These are phyloP conservation scores for Alternaria novae-zelandiae DNA, from an alignment of 2,329 filamentous ascomycete species.

Conservation along the genomic window DNA sequence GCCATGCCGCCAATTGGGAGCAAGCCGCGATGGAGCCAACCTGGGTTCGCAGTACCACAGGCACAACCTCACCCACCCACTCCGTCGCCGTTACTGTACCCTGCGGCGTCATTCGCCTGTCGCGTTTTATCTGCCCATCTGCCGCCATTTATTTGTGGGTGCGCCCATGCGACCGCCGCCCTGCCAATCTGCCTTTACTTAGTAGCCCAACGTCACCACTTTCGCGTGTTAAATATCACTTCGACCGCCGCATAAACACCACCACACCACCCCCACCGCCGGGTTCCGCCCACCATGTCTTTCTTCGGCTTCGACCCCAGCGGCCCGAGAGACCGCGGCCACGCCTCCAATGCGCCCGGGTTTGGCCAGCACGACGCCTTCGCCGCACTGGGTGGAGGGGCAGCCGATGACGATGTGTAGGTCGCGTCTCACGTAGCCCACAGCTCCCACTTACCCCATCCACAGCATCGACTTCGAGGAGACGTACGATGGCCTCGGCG, in stretches of 20 bases:
- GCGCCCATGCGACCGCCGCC: slow-evolving; percentile 8
- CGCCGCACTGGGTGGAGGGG: slow-evolving; percentile 72
- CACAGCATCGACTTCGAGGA: slow-evolving; percentile 88
- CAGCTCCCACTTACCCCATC: slow-evolving; percentile 53
- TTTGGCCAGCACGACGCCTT: slow-evolving; percentile 93
- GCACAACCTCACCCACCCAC: slow-evolving; percentile 7
- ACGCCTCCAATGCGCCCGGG: slow-evolving; percentile 73
- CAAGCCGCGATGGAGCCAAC: background rate
- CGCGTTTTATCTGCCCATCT: background rate
- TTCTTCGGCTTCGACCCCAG: slow-evolving; percentile 88
- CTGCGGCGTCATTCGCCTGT: background rate
- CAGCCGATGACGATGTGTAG: slow-evolving; percentile 66
- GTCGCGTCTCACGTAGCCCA: slow-evolving; percentile 27
- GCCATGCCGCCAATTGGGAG: slow-evolving; percentile 10
- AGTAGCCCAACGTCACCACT: slow-evolving; percentile 29
- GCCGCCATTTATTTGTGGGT: background rate
- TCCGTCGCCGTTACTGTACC: background rate
- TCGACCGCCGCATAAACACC: slow-evolving; percentile 1
- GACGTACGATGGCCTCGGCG: slow-evolving; percentile 93
- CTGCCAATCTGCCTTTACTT: background rate
- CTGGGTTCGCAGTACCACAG: background rate
- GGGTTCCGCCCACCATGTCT: slow-evolving; percentile 66
- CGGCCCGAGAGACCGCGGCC: slow-evolving; percentile 67
- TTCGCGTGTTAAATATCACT: slow-evolving; percentile 7
- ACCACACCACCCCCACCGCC: slow-evolving; percentile 5